Evolutionary conservation across 1,284 basidiomycete genomes (phyloP), one percentile per base, ranked within the genome.

Genomic region (Cutaneotrichosporon spelunceum): DNA sequence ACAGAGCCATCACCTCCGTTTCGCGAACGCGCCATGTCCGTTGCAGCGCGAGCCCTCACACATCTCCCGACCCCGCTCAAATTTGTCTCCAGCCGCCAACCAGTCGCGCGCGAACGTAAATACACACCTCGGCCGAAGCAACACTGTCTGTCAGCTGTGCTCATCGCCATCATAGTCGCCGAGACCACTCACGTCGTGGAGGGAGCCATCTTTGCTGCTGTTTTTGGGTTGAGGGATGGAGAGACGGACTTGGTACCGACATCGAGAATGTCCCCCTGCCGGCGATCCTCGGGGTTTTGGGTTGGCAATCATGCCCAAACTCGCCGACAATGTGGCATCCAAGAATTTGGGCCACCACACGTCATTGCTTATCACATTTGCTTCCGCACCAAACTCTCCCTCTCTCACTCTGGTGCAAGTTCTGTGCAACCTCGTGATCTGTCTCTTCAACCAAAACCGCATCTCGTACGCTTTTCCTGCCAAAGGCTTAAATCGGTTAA

Each of bases 51-150:
- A 49, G 16, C 6, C 24, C 24, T 6, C 7, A 5, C 47, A 27
- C 47, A 49, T 30, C 52, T 13, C 23, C 52, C 6, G 23, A 30
- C 10, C 30, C n/a, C n/a, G 52, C 44, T 56, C 54, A 61, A 45
- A 56, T 56, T 52, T 52, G 54, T 50, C 39, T 30, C 52, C 54
- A 24, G 6, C 13, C 36, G n/a, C 42, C 54, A n/a, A 30, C 16
- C 27, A 16, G 36, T 13, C 34, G 44, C 52, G 44, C 29, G 33
- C 42, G 21, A 36, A 34, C 10, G 16, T 53, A 50, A 55, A 57
- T 42, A 62, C 60, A 50, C 53, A 58, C 60, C 60, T 62, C 60
- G 49, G 45, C 36, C 34, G 60, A 48, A 33, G 60, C 49, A 34
- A 62, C 60, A 42, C 60, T 62, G 60, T 14, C 11, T 26, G 60